Percentiles rank a stretch among this genome's conserved stretches.
Evolutionary conservation across 108 stramenopile genomes (phyloP).

Genomic region (Fistulifera pelliculosa): DNA sequence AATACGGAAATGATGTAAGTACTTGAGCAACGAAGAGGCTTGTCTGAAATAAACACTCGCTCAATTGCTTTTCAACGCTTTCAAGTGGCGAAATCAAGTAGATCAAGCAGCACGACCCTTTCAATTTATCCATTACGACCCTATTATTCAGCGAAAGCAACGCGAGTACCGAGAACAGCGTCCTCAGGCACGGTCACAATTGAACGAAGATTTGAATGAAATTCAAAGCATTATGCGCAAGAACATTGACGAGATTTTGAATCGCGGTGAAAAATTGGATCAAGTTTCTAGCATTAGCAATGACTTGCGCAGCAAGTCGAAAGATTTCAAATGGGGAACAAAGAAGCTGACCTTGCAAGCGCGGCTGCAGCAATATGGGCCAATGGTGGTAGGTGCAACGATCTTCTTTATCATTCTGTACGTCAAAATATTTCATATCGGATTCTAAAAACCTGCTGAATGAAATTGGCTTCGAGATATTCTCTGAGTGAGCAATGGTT

Average conservation of each 20-base stretch:
- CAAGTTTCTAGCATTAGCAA: conserved; percentile 62
- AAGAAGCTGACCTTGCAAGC: conserved; percentile 79
- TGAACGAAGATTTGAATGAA: conserved; percentile 92
- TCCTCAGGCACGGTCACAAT: conserved; percentile 43
- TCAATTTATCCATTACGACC: conserved; percentile 84
- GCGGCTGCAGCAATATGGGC: conserved; percentile 79
- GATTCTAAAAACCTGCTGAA: conserved; percentile 9
- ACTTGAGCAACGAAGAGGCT: not conserved
- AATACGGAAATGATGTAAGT: conserved; percentile 67
- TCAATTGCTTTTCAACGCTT: too few relatives aligned
- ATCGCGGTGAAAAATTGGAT: conserved; percentile 85
- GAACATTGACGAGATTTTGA: conserved; percentile 86
- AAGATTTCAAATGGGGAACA: conserved; percentile 89
- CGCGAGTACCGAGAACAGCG: conserved; percentile 88
- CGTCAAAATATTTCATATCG: conserved; percentile 61
- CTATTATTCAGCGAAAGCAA: conserved; percentile 89
- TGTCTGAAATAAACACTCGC: too few relatives aligned
- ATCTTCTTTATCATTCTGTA: conserved; percentile 72
- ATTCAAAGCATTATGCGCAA: conserved; percentile 95
- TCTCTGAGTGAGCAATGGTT: too few relatives aligned
- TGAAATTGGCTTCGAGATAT: too few relatives aligned
- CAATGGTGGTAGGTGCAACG: conserved; percentile 41
- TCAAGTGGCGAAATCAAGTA: conserved; percentile 45
- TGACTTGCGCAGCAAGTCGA: conserved; percentile 67
- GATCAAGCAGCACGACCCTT: conserved; percentile 87